phyloP scores from a whole-genome alignment of 2,329 filamentous ascomycete genomes.

The Ascochyta koolunga region DNA sequence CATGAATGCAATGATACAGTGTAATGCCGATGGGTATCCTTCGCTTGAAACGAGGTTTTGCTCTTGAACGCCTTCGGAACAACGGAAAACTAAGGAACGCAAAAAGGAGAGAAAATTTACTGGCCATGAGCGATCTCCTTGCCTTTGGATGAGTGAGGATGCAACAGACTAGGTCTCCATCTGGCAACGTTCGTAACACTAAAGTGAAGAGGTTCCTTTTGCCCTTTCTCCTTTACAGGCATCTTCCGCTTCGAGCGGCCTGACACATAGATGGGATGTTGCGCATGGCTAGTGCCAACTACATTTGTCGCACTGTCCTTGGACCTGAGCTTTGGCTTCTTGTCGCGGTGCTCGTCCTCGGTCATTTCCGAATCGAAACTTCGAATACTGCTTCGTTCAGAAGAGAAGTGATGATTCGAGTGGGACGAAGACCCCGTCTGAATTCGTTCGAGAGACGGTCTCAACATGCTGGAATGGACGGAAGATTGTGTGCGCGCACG shows the following conservation, averaged over 20 bases:
- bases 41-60: slow-evolving; percentile 24
- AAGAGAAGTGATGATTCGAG: slow-evolving; percentile 36
- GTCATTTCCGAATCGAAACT: slow-evolving; percentile 46
- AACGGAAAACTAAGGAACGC: not conserved
- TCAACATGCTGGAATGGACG: slow-evolving; percentile 10
- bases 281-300: slow-evolving; percentile 29
- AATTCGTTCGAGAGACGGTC: slow-evolving; percentile 13
- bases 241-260: slow-evolving; percentile 52
- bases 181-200: slow-evolving; percentile 46
- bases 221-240: slow-evolving; percentile 46
- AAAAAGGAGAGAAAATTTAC: not conserved
- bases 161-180: slow-evolving; percentile 41
- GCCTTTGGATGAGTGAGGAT: slow-evolving; percentile 44
- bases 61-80: slow-evolving; percentile 26
- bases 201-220: slow-evolving; percentile 49
- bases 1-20: slow-evolving; percentile 8
- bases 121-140: slow-evolving; percentile 39
- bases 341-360: slow-evolving; percentile 49
- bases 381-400: slow-evolving; percentile 45
- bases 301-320: slow-evolving; percentile 46
- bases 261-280: slow-evolving; percentile 47
- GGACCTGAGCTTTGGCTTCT: slow-evolving; percentile 48
- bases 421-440: slow-evolving; percentile 18
- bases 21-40: slow-evolving; percentile 37
- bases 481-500: slow-evolving; percentile 33